Base-by-base conservation (phyloP, 2,329 filamentous ascomycete species). In the Grosmannia serpens region DNA sequence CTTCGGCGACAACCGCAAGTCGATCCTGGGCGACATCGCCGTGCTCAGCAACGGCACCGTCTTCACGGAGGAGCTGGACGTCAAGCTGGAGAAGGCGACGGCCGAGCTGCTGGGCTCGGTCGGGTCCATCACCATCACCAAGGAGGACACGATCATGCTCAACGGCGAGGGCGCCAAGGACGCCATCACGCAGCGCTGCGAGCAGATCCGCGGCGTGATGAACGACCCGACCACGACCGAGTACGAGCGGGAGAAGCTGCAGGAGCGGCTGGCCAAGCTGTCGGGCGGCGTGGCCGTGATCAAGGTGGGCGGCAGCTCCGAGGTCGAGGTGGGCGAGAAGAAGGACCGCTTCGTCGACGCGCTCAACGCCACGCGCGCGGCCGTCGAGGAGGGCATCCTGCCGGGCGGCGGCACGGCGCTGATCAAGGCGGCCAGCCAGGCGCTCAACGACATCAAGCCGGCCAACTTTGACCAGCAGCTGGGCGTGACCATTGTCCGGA, bases 211-310 rank as follows among this genome's bases (percentile, higher is more conserved):
- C 67, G 91, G 92, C 66, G 91, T 97, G 76, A 96, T 96, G 80
- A 82, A 80, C 63, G 94, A 99, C 78, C 88, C 92, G 65, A 86
- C 83, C 67, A 99, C 94, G 64, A 96, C 91, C 54, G 94, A 99
- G 71, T 99, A 99, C 78, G 94, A 99, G 85, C 97, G 96, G 85
- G 94, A 99, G 88, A 99, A 99, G 86, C 89, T 99, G 65, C 94
- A 97, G 80, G 94, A 99, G 82, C 94, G 94, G 78, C 89, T 99
- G 62, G 94, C 94, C 67, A 99, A 99, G 86, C 89, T 99, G 66
- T 97, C 94, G 66, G 94, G 94, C 64, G 94, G 94, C 83, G 94
- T 99, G 68, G 94, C 94, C 68, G 94, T 99, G 76, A 97, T 99
- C 83, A 96, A 95, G 84, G 94, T 99, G 64, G 94, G 94, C 69